These are phyloP conservation scores for Stagonosporopsis vannaccii DNA, from an alignment of 2,329 filamentous ascomycete species.

Conservation along the genomic window DNA sequence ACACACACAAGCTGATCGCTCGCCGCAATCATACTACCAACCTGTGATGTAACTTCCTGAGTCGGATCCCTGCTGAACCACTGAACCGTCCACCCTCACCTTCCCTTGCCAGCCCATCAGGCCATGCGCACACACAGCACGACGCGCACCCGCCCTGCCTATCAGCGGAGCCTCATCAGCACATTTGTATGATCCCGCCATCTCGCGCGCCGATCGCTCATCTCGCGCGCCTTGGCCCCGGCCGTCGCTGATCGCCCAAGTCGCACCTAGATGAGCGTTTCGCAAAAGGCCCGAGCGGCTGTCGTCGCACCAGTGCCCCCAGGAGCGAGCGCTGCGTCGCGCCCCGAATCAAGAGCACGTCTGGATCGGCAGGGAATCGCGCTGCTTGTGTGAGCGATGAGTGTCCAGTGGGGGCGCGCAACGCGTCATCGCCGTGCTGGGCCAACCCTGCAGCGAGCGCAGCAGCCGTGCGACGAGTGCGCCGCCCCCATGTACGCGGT, in stretches of 20 bases:
- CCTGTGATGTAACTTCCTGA: not conserved
- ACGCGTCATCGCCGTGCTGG: conserved; percentile 18
- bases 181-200: not conserved
- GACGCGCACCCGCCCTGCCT: conserved; percentile 12
- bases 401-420: conserved; percentile 5
- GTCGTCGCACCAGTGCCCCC: conserved; percentile 14
- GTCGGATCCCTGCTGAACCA: conserved; percentile 13
- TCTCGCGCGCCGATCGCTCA: conserved; percentile 4
- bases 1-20: conserved; percentile 1
- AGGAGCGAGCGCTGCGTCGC: conserved; percentile 8
- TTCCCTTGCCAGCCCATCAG: conserved; percentile 8
- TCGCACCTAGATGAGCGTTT: conserved; percentile 14
- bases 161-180: conserved; percentile 21
- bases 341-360: conserved; percentile 2
- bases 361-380: conserved; percentile 10
- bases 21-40: conserved; percentile 7
- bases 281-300: conserved; percentile 14
- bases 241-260: conserved; percentile 12
- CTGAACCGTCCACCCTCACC: conserved; percentile 12
- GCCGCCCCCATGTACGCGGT: not conserved
- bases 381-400: conserved; percentile 2
- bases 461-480: conserved; percentile 5
- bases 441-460: conserved; percentile 15
- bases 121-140: not conserved
- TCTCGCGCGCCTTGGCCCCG: not conserved